These are phyloP conservation scores for Durusdinium trenchii DNA, from an alignment of 73 alveolate genomes.

Conservation along the genomic window DNA sequence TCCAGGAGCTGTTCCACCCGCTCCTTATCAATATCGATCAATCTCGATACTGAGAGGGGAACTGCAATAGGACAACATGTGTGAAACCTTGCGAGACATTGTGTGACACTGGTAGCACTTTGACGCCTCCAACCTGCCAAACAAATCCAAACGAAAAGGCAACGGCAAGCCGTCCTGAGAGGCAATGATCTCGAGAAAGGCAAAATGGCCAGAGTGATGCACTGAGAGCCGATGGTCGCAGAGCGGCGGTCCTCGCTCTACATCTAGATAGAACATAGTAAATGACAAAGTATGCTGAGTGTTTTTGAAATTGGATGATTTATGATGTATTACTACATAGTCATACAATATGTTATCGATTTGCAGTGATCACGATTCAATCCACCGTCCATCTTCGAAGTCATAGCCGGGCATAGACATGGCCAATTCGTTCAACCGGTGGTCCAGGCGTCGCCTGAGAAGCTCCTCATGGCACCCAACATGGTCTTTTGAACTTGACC, in stretches of 20 bases:
- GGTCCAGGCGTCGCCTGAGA: constrained; percentile 46
- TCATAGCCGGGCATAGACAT: constrained; percentile 49
- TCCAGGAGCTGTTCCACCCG: constrained; percentile 26
- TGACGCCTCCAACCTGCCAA: background rate
- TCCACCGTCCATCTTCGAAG: constrained; percentile 49
- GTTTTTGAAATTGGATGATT: constrained; percentile 30
- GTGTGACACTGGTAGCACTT: too few species aligned
- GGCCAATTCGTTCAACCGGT: constrained; percentile 32
- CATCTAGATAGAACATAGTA: too few species aligned
- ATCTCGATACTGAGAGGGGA: background rate
- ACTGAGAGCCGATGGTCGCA: constrained; percentile 45
- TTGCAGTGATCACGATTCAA: background rate
- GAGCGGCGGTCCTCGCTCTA: too few species aligned
- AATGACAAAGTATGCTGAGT: too few species aligned
- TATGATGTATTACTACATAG: too few species aligned
- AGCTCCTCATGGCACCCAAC: background rate
- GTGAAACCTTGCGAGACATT: too few species aligned
- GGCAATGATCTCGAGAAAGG: constrained; percentile 36
- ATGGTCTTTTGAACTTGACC: background rate
- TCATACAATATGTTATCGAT: too few species aligned
- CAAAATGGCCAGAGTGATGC: constrained; percentile 37
- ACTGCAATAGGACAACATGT: background rate
- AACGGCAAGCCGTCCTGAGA: background rate
- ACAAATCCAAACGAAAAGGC: background rate
- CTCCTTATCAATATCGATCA: background rate